Percentiles rank a stretch among this genome's conserved stretches.
These are phyloP conservation scores for Salix caprea DNA, from an alignment of 345 rosid genomes.

Conservation along the genomic window DNA sequence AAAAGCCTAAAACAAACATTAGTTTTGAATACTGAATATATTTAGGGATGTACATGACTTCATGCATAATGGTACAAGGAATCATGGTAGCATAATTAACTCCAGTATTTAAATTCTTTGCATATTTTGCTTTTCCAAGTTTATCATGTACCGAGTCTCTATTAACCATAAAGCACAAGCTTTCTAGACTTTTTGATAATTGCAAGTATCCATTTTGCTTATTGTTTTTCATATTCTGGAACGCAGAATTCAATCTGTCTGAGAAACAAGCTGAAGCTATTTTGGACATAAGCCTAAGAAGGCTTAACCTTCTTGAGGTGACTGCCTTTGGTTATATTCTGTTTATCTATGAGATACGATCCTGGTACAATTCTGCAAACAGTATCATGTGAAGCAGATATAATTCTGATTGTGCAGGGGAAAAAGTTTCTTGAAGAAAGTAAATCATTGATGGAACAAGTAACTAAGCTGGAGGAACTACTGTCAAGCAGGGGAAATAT, in stretches of 20 bases:
- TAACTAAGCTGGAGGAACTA: conserved; percentile 62
- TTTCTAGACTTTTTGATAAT: background rate
- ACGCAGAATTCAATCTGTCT: conserved; percentile 68
- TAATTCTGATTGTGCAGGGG: conserved; percentile 42
- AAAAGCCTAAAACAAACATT: background rate
- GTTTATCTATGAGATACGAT: conserved; percentile 5
- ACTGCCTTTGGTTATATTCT: background rate
- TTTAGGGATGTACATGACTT: background rate
- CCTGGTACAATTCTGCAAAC: background rate
- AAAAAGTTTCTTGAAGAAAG: conserved; percentile 75
- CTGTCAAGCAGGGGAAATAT: conserved; percentile 68
- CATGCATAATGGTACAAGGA: background rate
- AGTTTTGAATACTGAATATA: background rate
- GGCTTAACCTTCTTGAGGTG: conserved; percentile 86
- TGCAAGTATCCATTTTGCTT: background rate
- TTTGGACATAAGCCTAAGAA: conserved; percentile 73
- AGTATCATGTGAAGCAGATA: conserved; percentile 5
- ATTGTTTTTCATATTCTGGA: background rate
- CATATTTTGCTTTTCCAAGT: background rate
- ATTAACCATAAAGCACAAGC: background rate
- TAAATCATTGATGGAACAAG: conserved; percentile 56
- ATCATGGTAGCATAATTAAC: background rate
- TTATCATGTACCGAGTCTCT: background rate
- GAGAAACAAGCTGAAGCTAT: conserved; percentile 90
- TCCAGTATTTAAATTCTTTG: background rate